Percentiles rank a stretch among this genome's conserved stretches.
These are phyloP conservation scores for Hypoxylon fuscum DNA, from an alignment of 495 filamentous ascomycete genomes.

Conservation along the genomic window DNA sequence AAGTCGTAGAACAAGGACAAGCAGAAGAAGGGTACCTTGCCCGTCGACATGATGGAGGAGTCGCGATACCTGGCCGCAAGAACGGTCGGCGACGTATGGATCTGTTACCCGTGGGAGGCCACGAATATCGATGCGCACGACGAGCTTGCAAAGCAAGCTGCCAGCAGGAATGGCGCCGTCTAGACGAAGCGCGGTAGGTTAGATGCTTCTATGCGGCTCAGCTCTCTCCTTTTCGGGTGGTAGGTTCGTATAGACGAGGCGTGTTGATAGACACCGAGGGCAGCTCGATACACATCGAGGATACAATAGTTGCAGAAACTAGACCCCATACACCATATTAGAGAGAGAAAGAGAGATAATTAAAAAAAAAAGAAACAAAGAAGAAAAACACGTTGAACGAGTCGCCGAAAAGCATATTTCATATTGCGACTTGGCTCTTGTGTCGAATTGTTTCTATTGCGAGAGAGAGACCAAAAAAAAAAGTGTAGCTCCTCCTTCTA, in stretches of 20 bases:
- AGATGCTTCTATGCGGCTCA: conserved; percentile 8
- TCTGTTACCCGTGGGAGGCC: conserved; percentile 99
- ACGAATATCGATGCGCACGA: conserved; percentile 96
- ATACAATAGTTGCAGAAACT: conserved; percentile 18
- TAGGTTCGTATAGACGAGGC: conserved; percentile 27
- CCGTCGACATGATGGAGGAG: conserved; percentile 78
- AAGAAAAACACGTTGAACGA: conserved; percentile 3
- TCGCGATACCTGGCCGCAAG: conserved; percentile 84
- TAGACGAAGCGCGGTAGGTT: conserved; percentile 6
- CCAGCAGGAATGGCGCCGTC: conserved; percentile 27
- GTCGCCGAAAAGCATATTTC: conserved; percentile 11
- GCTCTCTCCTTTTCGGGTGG: conserved; percentile 29
- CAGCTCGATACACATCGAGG: conserved; percentile 25
- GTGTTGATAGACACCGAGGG: conserved; percentile 39
- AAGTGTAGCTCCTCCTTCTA: conserved; percentile 35
- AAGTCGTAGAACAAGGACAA: conserved; percentile 90
- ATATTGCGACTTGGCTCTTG: conserved; percentile 8
- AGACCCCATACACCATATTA: too few species aligned
- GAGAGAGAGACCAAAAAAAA: conserved; percentile 25
- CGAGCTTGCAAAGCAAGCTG: conserved; percentile 66
- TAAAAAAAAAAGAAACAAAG: too few species aligned
- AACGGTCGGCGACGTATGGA: conserved; percentile 94
- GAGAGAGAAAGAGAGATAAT: too few species aligned
- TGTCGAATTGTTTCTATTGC: conserved; percentile 29
- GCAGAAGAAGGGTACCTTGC: conserved; percentile 86